phyloP scores from a whole-genome alignment of 768 basidiomycete species.

The Termitomyces sp. region DNA sequence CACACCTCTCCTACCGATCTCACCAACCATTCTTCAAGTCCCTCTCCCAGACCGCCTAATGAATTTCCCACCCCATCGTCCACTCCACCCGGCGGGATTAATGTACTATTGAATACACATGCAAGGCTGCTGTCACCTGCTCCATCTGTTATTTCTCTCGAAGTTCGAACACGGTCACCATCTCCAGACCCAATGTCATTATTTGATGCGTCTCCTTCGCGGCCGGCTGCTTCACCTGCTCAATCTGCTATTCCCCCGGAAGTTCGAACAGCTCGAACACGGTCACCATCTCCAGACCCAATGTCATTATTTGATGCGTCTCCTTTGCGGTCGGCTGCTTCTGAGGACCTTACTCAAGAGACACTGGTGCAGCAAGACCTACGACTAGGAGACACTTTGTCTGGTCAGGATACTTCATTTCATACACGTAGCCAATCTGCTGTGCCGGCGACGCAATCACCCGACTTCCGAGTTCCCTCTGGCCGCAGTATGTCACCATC shows the following conservation, averaged over 20 bases:
- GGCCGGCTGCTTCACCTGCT: neutral
- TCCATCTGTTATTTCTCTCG: conserved; percentile 6
- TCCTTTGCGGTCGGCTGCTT: neutral
- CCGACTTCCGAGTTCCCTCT: neutral
- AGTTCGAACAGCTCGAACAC: neutral
- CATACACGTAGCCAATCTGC: neutral
- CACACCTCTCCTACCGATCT: too few relatives aligned
- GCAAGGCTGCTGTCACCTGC: neutral
- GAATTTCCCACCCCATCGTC: neutral
- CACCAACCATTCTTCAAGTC: neutral
- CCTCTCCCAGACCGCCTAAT: neutral
- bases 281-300: conserved; percentile 15
- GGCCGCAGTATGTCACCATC: neutral
- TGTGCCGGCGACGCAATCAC: neutral
- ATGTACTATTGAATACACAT: neutral
- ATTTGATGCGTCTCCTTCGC: neutral
- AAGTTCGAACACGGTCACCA: conserved; percentile 2
- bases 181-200: conserved; percentile 14
- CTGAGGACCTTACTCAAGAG: neutral
- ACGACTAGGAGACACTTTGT: neutral
- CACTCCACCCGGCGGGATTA: neutral
- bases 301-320: conserved; percentile 4
- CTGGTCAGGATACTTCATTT: neutral
- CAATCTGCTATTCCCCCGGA: too few relatives aligned
- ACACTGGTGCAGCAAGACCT: neutral